Evolutionary conservation across 2,329 filamentous ascomycete species (phyloP).

Genomic region (Sordariomycetes sp.): DNA sequence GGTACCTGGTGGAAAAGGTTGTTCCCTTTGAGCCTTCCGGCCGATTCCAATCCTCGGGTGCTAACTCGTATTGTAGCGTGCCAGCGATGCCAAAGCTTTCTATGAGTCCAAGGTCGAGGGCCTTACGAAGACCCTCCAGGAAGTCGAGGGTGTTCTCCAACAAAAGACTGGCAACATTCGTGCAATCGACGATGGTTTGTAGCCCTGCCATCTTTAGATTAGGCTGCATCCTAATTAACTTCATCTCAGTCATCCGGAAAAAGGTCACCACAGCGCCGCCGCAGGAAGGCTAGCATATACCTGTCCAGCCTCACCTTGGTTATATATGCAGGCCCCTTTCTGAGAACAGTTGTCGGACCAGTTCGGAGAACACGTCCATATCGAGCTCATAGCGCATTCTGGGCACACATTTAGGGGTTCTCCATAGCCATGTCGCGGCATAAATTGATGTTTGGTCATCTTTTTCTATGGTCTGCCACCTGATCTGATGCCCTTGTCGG

Average conservation of each 20-base stretch:
- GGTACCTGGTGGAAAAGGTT: conserved; percentile 91
- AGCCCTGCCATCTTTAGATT: not conserved
- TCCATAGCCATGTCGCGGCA: not conserved
- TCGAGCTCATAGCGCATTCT: not conserved
- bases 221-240: conserved; percentile 4
- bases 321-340: not conserved
- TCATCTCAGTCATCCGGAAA: conserved; percentile 22
- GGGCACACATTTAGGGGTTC: not conserved
- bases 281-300: not conserved
- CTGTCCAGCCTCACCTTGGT: not conserved
- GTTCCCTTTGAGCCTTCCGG: not conserved
- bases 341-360: too few species aligned
- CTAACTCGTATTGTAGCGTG: conserved; percentile 24
- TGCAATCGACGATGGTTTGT: conserved; percentile 74
- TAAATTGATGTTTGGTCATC: not conserved
- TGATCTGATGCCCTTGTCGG: not conserved
- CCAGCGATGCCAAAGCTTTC: conserved; percentile 42
- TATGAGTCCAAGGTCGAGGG: conserved; percentile 47
- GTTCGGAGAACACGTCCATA: not conserved
- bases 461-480: not conserved
- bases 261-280: conserved; percentile 19
- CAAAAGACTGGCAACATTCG: conserved; percentile 75
- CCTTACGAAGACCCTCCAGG: conserved; percentile 40
- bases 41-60: not conserved
- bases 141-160: conserved; percentile 46